Base-by-base conservation (phyloP, 768 basidiomycete species). In the Mycena metata region DNA sequence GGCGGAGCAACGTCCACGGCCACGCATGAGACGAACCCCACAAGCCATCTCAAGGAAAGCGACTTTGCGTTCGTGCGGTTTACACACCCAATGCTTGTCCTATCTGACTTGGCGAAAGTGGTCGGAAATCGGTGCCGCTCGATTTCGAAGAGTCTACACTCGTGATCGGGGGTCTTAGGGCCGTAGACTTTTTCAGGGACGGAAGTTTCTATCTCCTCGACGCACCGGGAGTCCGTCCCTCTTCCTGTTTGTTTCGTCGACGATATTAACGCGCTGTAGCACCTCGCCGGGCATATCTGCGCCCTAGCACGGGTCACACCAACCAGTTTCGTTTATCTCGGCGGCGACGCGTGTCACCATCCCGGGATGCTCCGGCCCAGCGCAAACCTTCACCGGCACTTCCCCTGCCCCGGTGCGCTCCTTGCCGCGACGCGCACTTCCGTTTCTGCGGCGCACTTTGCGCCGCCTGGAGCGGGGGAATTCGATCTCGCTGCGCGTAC, bases 161-260 rank as follows among this genome's bases (percentile, higher is more conserved):
- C 45, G 54, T 62, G 23, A 60, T 76, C 42, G 69, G 73, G 5
- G 75, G 63, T 0, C 50, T 71, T 54, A 58, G 49, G 33, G 69
- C 73, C 1, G 39, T 68, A 35, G 75, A 76, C 33, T 75, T 62
- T 54, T 75, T 75, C 46, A 71, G 69, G 11, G 75, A 75, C 42
- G 75, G 73, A 2, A 76, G 75, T 26, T 63, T 76, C 46, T 75
- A 75, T 49, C 33, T 75, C 10, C 62, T 75, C 26, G 68, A 73
- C 33, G 64, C 54, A 0, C 73, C 75, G 5, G 75, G 75, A 9
- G 74, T 75, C 30, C 19, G 57, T 52, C 30, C 24, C 36, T n/a
- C 9, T 30, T 57, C 30, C 13, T 4, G 49, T 47, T 33, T 59
- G 15, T 1, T 36, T 12, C 19, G 23, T 17, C 50, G n/a, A 30